These are phyloP conservation scores for Phytophthora sansomeana DNA, from an alignment of 352 stramenopile genomes.

Conservation along the genomic window DNA sequence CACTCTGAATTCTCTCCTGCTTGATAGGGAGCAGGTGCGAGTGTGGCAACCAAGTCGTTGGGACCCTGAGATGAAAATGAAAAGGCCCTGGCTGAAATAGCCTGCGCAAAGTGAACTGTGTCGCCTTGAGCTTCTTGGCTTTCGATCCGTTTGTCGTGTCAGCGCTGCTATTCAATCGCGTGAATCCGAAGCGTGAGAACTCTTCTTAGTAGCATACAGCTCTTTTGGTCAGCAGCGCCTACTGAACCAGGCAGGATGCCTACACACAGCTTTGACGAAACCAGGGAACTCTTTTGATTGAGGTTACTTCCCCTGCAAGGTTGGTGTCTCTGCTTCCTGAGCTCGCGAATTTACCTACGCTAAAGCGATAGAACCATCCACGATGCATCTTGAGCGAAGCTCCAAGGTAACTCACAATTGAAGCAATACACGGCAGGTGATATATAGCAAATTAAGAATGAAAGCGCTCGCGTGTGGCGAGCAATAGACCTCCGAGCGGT, in stretches of 20 bases:
- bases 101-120: slow-evolving; percentile 42
- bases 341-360: too few species aligned
- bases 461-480: slow-evolving; percentile 18
- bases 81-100: slow-evolving; percentile 37
- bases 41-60: slow-evolving; percentile 15
- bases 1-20: too few species aligned
- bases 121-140: slow-evolving; percentile 20
- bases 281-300: too few species aligned
- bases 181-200: too few species aligned
- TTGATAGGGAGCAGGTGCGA: slow-evolving; percentile 4
- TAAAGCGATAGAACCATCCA: too few species aligned
- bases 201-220: too few species aligned
- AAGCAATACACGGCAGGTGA: slow-evolving; percentile 15
- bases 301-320: too few species aligned
- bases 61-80: slow-evolving; percentile 41
- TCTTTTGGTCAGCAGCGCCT: too few species aligned
- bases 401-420: background rate
- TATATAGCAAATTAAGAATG: slow-evolving; percentile 45
- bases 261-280: too few species aligned
- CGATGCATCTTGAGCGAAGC: too few species aligned
- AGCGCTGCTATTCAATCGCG: slow-evolving; percentile 9
- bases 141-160: slow-evolving; percentile 12
- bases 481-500: slow-evolving; percentile 1
- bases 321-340: too few species aligned
- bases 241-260: too few species aligned